phyloP scores from a whole-genome alignment of 306 rosid genomes.

The Quercus bicolor region DNA sequence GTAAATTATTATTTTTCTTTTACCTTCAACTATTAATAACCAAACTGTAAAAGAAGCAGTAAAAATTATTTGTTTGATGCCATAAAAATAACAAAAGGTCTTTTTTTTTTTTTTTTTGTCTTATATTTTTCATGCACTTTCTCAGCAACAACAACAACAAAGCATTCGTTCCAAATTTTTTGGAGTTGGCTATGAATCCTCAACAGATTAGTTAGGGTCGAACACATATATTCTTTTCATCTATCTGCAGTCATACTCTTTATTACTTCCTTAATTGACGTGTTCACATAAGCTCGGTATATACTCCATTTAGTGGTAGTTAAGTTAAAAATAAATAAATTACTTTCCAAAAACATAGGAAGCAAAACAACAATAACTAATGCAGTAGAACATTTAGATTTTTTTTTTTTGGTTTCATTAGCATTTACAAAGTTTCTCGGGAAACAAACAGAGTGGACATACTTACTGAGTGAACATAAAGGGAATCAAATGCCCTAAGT shows the following conservation, averaged over 20 bases:
- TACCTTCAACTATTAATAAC: background rate
- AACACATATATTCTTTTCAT: background rate
- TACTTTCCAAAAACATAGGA: background rate
- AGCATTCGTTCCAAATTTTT: background rate
- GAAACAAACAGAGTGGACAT: background rate
- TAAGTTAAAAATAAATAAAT: too few relatives aligned
- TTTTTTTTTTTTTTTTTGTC: background rate
- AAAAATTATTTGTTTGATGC: background rate
- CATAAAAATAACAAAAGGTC: background rate
- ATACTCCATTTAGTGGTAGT: too few relatives aligned
- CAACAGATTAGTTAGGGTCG: background rate
- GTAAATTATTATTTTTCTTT: too few relatives aligned
- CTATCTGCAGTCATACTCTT: too few relatives aligned
- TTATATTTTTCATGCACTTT: background rate
- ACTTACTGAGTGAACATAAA: slow-evolving; percentile 89
- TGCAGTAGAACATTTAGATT: background rate
- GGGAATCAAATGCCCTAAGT: slow-evolving; percentile 86
- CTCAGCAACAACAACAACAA: background rate
- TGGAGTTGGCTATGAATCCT: background rate
- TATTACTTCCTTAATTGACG: too few relatives aligned
- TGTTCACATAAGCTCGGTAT: too few relatives aligned
- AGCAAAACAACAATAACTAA: background rate
- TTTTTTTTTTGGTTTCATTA: background rate
- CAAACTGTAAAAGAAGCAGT: background rate
- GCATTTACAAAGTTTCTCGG: background rate